These are phyloP conservation scores for Tolypocladium endophyticum DNA, from an alignment of 2,329 filamentous ascomycete species.

Conservation along the genomic window DNA sequence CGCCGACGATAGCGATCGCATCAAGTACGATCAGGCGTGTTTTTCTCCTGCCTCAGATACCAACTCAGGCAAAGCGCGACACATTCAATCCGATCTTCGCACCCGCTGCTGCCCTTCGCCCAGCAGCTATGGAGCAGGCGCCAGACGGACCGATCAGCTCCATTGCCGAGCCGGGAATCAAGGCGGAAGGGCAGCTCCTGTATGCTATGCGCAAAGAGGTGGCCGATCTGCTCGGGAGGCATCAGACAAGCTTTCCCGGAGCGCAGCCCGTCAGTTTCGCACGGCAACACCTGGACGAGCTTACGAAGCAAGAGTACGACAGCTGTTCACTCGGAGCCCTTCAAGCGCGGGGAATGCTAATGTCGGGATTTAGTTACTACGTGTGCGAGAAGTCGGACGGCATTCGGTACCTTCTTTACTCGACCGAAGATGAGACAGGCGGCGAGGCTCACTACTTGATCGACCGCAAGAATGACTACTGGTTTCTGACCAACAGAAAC, in stretches of 20 bases:
- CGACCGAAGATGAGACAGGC: slow-evolving; percentile 53
- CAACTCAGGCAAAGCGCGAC: background rate
- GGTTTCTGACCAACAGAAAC: slow-evolving; percentile 58
- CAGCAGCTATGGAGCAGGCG: slow-evolving; percentile 16
- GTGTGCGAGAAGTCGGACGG: slow-evolving; percentile 98
- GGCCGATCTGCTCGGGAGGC: slow-evolving; percentile 61
- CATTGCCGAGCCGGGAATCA: slow-evolving; percentile 54
- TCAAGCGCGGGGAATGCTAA: background rate
- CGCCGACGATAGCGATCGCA: background rate
- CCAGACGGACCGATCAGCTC: slow-evolving; percentile 30
- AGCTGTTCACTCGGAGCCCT: background rate
- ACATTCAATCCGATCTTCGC: background rate
- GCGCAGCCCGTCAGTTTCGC: slow-evolving; percentile 93
- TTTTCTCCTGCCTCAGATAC: background rate
- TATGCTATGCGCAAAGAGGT: slow-evolving; percentile 59
- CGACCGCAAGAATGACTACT: slow-evolving; percentile 97
- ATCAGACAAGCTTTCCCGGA: slow-evolving; percentile 64
- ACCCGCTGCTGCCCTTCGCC: background rate
- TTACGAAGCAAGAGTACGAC: slow-evolving; percentile 63
- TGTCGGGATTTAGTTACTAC: slow-evolving; percentile 57
- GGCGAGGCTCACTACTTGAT: slow-evolving; percentile 79
- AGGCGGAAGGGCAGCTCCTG: slow-evolving; percentile 51
- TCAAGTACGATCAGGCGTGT: background rate
- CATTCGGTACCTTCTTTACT: slow-evolving; percentile 88
- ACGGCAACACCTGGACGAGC: slow-evolving; percentile 68